Conservation (phyloP, 2,329 filamentous ascomycete genomes). For the Coniella vitis region DNA sequence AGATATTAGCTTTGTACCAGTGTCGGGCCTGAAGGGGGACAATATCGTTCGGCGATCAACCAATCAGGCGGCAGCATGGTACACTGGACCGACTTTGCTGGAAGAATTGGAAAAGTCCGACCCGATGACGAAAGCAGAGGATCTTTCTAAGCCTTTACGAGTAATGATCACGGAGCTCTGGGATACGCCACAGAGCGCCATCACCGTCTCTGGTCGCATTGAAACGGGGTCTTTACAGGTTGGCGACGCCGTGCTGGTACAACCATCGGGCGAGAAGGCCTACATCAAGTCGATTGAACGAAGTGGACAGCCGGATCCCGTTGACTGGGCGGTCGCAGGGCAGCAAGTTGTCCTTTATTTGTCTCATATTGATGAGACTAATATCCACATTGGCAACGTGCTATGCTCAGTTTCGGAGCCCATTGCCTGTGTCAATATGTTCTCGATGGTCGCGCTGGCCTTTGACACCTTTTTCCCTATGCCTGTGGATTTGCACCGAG, state of each 20-base stretch:
- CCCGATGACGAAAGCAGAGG: slow-evolving; percentile 53
- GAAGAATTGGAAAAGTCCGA: slow-evolving; percentile 81
- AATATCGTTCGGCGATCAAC: slow-evolving; percentile 64
- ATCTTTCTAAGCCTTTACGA: slow-evolving; percentile 69
- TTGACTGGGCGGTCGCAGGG: slow-evolving; percentile 87
- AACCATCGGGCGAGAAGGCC: slow-evolving; percentile 76
- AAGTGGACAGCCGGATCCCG: slow-evolving; percentile 51
- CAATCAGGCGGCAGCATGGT: slow-evolving; percentile 63
- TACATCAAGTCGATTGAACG: slow-evolving; percentile 76
- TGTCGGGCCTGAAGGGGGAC: slow-evolving; percentile 81
- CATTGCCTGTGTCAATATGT: slow-evolving; percentile 63
- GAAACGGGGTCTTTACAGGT: slow-evolving; percentile 78
- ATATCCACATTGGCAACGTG: slow-evolving; percentile 79
- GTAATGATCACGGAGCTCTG: slow-evolving; percentile 87
- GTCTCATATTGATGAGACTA: slow-evolving; percentile 73
- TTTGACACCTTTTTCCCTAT: slow-evolving; percentile 88
- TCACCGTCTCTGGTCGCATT: slow-evolving; percentile 80
- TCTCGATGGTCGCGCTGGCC: slow-evolving; percentile 78
- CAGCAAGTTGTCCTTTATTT: slow-evolving; percentile 84
- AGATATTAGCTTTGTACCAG: slow-evolving; percentile 80
- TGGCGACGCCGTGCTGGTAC: slow-evolving; percentile 71
- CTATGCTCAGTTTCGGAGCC: slow-evolving; percentile 65
- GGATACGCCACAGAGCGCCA: slow-evolving; percentile 69
- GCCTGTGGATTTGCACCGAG: slow-evolving; percentile 81
- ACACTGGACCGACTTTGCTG: slow-evolving; percentile 69